A percentile compares a stretch with the other conserved stretches of the same genome.
Evolutionary conservation across 352 stramenopile genomes (phyloP).

Genomic region (Phytophthora sojae): DNA sequence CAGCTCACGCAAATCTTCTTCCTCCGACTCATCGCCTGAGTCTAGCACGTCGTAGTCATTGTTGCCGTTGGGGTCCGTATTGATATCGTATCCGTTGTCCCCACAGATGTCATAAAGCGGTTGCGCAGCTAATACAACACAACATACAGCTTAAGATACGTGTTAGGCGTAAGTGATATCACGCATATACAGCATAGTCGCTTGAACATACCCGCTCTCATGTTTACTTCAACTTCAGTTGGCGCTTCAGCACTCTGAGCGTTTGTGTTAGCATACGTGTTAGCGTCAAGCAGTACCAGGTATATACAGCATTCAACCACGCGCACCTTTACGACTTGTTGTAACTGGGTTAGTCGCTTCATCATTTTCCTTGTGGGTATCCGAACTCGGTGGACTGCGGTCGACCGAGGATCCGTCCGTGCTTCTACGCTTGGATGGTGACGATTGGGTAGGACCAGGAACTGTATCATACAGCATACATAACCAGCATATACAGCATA

Average conservation of each 20-base stretch:
- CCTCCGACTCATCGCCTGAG: constrained; percentile 4
- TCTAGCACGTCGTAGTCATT: neutral
- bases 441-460: too few species aligned
- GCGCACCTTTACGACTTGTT: too few species aligned
- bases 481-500: neutral
- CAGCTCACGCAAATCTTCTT: constrained; percentile 7
- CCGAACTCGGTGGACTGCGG: too few species aligned
- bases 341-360: too few species aligned
- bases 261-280: neutral
- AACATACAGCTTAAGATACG: neutral
- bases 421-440: too few species aligned
- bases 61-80: neutral
- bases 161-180: neutral
- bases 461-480: neutral
- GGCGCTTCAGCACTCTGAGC: too few species aligned
- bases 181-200: neutral
- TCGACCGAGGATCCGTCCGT: too few species aligned
- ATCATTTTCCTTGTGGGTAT: too few species aligned
- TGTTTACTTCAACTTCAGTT: neutral
- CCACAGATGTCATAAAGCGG: neutral
- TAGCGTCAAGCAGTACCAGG: neutral
- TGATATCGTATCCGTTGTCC: neutral
- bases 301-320: too few species aligned
- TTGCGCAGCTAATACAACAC: neutral
- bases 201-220: neutral